Conservation (phyloP, 1,284 basidiomycete species). For the Hypsizygus ulmarius region DNA sequence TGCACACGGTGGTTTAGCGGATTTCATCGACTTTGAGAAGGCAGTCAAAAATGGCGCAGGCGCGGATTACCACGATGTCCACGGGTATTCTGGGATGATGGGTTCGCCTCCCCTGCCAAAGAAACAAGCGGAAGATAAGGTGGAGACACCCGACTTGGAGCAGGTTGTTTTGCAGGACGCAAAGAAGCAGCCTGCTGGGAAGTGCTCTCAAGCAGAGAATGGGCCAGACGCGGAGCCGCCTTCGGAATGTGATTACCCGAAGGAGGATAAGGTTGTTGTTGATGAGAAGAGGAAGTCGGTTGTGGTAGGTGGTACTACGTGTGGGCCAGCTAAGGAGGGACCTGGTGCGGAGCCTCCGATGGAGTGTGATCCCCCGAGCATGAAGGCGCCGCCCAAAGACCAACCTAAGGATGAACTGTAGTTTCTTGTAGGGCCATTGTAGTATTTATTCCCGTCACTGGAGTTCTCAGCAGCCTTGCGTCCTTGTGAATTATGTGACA, state of each 20-base stretch:
- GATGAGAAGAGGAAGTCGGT: neutral
- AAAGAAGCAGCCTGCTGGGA: neutral
- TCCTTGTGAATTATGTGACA: neutral
- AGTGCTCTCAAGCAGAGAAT: conserved; percentile 4
- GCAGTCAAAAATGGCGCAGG: conserved; percentile 43
- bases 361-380: conserved; percentile 6
- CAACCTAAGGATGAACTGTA: conserved; percentile 18
- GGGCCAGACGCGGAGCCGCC: conserved; percentile 8
- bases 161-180: conserved; percentile 5
- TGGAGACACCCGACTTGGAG: neutral
- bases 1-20: conserved; percentile 47
- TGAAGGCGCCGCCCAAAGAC: neutral
- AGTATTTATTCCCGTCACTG: neutral
- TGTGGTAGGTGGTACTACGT: neutral
- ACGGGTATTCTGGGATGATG: conserved; percentile 47
- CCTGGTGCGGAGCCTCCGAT: conserved; percentile 7
- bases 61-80: conserved; percentile 41
- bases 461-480: neutral
- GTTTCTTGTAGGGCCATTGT: neutral
- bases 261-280: too few species aligned
- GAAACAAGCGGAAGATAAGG: conserved; percentile 17
- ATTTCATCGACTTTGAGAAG: conserved; percentile 53
- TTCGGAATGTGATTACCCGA: too few species aligned
- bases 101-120: conserved; percentile 30
- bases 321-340: conserved; percentile 4